Conservation (phyloP, 1,139 yeast species). For the Ogataea hybrid region DNA sequence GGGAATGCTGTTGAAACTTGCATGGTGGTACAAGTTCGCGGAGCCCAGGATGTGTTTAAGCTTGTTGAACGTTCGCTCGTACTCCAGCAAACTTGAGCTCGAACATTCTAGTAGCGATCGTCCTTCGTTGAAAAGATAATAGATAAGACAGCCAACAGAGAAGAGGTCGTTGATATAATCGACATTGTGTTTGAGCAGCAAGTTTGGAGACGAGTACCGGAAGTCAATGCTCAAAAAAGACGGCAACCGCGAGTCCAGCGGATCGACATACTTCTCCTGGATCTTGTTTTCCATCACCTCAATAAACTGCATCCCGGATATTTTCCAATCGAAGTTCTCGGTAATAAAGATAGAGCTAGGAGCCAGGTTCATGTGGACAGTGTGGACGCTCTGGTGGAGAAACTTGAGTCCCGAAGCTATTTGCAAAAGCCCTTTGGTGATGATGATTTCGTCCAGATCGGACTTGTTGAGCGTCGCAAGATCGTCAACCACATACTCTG, state of each 20-base stretch:
- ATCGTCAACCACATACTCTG: slow-evolving; percentile 70
- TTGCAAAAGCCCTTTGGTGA: slow-evolving; percentile 86
- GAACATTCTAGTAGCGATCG: slow-evolving; percentile 41
- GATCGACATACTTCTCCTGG: slow-evolving; percentile 56
- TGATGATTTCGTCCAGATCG: slow-evolving; percentile 60
- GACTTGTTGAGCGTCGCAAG: slow-evolving; percentile 47
- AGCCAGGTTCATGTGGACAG: slow-evolving; percentile 74
- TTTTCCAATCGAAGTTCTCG: slow-evolving; percentile 91
- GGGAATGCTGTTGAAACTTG: slow-evolving; percentile 30
- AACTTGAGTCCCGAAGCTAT: slow-evolving; percentile 77
- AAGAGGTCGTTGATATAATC: slow-evolving; percentile 77
- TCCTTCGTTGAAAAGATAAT: slow-evolving; percentile 52
- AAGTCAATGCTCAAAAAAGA: slow-evolving; percentile 65
- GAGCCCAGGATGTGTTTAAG: slow-evolving; percentile 23
- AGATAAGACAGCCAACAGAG: slow-evolving; percentile 74
- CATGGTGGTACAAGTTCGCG: slow-evolving; percentile 21
- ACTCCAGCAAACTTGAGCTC: slow-evolving; percentile 34
- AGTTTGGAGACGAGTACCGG: slow-evolving; percentile 76
- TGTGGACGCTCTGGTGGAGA: slow-evolving; percentile 71
- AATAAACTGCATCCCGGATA: slow-evolving; percentile 71
- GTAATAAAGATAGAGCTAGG: slow-evolving; percentile 78
- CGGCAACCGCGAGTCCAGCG: slow-evolving; percentile 74
- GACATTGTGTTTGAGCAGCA: slow-evolving; percentile 56
- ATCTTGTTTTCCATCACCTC: slow-evolving; percentile 44
- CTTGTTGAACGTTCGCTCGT: slow-evolving; percentile 28